A percentile compares a stretch with the other conserved stretches of the same genome.
Evolutionary conservation across 2,329 filamentous ascomycete genomes (phyloP).

Genomic region (Cladosporium halotolerans): DNA sequence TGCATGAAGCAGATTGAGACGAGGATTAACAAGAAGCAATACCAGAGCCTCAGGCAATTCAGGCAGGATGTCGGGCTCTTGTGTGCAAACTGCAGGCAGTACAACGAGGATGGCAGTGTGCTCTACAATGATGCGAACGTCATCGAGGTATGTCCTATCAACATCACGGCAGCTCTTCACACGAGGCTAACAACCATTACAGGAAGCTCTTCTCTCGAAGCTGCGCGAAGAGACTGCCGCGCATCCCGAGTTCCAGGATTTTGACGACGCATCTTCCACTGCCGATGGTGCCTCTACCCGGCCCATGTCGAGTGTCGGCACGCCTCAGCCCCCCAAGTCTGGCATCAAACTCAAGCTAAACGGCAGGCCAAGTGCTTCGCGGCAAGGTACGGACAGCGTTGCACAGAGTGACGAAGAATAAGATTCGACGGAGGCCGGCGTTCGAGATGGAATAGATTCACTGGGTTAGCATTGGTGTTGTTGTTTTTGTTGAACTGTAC

Average conservation of each 20-base stretch:
- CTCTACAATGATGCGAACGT: constrained; percentile 87
- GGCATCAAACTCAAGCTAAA: constrained; percentile 66
- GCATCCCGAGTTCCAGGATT: constrained; percentile 53
- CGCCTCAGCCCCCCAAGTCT: constrained; percentile 49
- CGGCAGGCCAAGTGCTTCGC: constrained; percentile 23
- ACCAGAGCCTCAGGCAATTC: constrained; percentile 73
- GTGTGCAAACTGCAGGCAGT: constrained; percentile 86
- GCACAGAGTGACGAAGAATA: constrained; percentile 50
- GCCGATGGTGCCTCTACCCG: constrained; percentile 47
- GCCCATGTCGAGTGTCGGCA: constrained; percentile 51
- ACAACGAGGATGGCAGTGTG: constrained; percentile 92
- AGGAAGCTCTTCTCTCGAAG: constrained; percentile 35
- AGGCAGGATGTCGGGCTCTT: constrained; percentile 75
- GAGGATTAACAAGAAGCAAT: constrained; percentile 95
- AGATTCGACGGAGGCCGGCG: background rate
- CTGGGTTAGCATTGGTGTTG: constrained; percentile 11
- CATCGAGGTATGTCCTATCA: constrained; percentile 66
- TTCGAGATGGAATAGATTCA: constrained; percentile 4
- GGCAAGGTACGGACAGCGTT: constrained; percentile 37
- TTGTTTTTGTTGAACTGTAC: constrained; percentile 1
- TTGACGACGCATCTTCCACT: constrained; percentile 43
- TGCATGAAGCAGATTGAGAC: constrained; percentile 93
- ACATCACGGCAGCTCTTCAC: background rate
- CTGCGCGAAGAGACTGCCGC: constrained; percentile 49
- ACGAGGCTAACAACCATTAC: constrained; percentile 5